These are phyloP conservation scores for Alternaria angustiovoidea DNA, from an alignment of 2,329 filamentous ascomycete species.

Conservation along the genomic window DNA sequence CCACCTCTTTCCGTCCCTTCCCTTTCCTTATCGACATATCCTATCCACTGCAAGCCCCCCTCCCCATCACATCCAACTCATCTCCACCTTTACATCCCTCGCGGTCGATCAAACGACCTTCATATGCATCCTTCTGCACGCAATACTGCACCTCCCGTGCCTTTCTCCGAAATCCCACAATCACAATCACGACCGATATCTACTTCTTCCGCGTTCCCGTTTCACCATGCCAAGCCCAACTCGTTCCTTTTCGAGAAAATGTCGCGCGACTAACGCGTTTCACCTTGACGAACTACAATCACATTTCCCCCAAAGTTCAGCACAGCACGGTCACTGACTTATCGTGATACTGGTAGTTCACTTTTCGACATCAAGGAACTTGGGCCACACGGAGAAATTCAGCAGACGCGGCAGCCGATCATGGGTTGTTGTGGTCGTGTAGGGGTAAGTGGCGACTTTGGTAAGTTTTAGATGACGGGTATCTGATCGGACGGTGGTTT, in stretches of 20 bases:
- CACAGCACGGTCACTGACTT: not conserved
- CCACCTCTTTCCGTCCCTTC: not conserved
- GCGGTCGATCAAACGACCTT: conserved; percentile 10
- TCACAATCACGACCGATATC: not conserved
- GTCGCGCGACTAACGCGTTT: not conserved
- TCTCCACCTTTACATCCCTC: not conserved
- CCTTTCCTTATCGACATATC: not conserved
- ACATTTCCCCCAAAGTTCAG: not conserved
- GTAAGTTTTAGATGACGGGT: conserved; percentile 2
- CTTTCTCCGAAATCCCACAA: not conserved
- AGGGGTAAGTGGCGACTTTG: not conserved
- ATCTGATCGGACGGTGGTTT: conserved; percentile 5
- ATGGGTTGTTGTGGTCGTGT: not conserved
- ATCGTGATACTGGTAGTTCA: not conserved
- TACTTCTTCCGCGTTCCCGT: not conserved
- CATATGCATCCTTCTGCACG: conserved; percentile 13
- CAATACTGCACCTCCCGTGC: not conserved
- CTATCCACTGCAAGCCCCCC: not conserved
- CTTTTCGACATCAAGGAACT: not conserved
- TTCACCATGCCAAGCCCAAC: not conserved
- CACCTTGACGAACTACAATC: conserved; percentile 1
- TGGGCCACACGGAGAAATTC: not conserved
- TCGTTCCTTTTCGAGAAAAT: not conserved
- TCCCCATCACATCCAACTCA: not conserved
- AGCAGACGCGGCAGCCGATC: not conserved